These are phyloP conservation scores for Tremellales sp. DNA, from an alignment of 1,284 basidiomycete species.

Conservation along the genomic window DNA sequence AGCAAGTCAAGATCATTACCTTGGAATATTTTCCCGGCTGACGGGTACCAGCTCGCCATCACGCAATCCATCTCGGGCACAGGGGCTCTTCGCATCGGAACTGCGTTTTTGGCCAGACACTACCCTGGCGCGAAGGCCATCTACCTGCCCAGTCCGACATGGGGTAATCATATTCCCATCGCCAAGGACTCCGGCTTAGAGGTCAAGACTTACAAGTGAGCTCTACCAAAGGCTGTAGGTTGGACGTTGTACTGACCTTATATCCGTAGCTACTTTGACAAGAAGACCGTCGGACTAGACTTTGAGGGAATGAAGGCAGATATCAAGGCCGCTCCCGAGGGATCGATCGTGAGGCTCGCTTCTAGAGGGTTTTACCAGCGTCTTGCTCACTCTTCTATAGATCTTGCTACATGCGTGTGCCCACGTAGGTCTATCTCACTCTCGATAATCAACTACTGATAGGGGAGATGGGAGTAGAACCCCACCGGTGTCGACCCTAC, in stretches of 20 bases:
- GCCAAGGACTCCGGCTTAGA: conserved; percentile 83
- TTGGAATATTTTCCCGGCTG: not conserved
- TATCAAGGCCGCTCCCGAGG: conserved; percentile 56
- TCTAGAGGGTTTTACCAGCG: not conserved
- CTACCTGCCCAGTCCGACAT: conserved; percentile 90
- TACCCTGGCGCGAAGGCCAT: conserved; percentile 84
- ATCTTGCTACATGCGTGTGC: conserved; percentile 57
- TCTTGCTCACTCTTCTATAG: conserved; percentile 7
- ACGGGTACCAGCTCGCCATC: conserved; percentile 64
- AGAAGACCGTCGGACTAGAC: conserved; percentile 87
- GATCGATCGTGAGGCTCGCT: conserved; percentile 47
- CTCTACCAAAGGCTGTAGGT: not conserved
- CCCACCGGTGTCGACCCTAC: conserved; percentile 98
- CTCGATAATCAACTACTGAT: not conserved
- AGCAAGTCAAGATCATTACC: conserved; percentile 53
- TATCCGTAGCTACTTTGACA: conserved; percentile 71
- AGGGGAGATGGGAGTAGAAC: conserved; percentile 63
- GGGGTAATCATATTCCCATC: conserved; percentile 93
- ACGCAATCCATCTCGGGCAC: conserved; percentile 98
- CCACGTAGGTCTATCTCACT: conserved; percentile 38
- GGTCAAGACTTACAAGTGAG: conserved; percentile 69
- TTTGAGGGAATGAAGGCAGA: conserved; percentile 87
- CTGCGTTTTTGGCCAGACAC: conserved; percentile 79
- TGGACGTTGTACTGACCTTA: conserved; percentile 1
- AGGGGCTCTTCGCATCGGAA: conserved; percentile 93